Base-by-base conservation (phyloP, 2,329 filamentous ascomycete species). In the Xylariaceae sp. region DNA sequence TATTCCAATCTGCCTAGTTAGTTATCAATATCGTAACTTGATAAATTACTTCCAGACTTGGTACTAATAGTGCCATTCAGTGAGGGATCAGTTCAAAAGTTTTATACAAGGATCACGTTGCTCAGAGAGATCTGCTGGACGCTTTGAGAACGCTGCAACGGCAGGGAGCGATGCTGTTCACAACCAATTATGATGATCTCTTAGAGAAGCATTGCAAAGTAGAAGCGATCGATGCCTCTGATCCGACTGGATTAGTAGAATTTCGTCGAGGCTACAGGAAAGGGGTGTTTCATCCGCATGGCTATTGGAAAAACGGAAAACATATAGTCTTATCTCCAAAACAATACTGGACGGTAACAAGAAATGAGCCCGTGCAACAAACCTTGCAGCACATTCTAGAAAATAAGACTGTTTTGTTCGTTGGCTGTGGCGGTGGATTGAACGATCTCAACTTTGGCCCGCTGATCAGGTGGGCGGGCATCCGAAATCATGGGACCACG, bases 241-340 rank as follows among this genome's bases (percentile, higher is more conserved):
- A 53, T n/a, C 25, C 42, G 1, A 22, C 37, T 3, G 41, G 23
- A 12, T 14, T 55, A 12, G n/a, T 33, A 5, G 43, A 45, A 4
- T 56, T 37, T 34, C 37, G 45, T 14, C 45, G 49, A 19, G 50
- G 48, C n/a, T 35, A 45, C 4, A 39, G 23, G 12, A 17, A 42
- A 7, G 49, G 32, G 4, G 33, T 56, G 7, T 54, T 56, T 16
- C 50, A 56, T 33, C 44, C 48, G 8, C 49, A 54, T 25, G 52
- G 52, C 8, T 41, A 39, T 32, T 55, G 48, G 52, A 40, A 22
- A 19, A 52, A 55, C 34, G 19, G 43, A 2, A 35, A 44, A 1
- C 37, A 42, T n/a, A 34, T 56, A 2, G 48, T 55, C 11, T 19
- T 52, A 5, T 53, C 52, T 0, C 38, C 50, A 11, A 40, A 42